Evolutionary conservation across 352 stramenopile species (phyloP).

Genomic region (Phytophthora sojae): DNA sequence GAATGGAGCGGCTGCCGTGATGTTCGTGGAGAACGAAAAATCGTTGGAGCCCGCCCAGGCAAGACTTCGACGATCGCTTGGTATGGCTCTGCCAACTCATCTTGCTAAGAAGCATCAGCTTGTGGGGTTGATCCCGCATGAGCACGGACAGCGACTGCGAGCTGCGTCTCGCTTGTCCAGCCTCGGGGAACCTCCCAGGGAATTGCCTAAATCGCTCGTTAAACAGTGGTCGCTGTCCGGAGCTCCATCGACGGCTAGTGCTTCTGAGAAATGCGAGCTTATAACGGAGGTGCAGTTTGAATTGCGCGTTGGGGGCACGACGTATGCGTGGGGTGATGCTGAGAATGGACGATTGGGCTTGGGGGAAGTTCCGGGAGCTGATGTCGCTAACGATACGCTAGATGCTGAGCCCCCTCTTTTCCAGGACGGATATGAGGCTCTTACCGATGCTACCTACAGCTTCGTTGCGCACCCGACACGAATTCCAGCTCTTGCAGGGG

Average conservation of each 20-base stretch:
- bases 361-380: constrained; percentile 28
- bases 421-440: constrained; percentile 71
- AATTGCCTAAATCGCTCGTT: background rate
- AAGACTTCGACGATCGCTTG: constrained; percentile 31
- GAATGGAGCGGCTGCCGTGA: constrained; percentile 56
- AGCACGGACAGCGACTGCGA: constrained; percentile 36
- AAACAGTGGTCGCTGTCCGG: constrained; percentile 22
- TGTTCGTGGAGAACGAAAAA: constrained; percentile 52
- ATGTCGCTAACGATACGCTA: background rate
- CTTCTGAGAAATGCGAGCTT: constrained; percentile 43
- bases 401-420: constrained; percentile 32
- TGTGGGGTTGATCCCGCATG: constrained; percentile 33
- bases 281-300: constrained; percentile 57
- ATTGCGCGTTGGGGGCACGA: constrained; percentile 56
- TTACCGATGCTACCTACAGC: constrained; percentile 72
- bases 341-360: constrained; percentile 68
- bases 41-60: constrained; percentile 34
- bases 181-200: constrained; percentile 7
- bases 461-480: constrained; percentile 54
- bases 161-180: constrained; percentile 25
- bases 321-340: constrained; percentile 72
- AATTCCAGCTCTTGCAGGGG: constrained; percentile 52
- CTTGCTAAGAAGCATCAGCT: constrained; percentile 25
- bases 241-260: constrained; percentile 12
- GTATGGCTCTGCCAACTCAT: constrained; percentile 6